Evolutionary conservation across 495 filamentous ascomycete genomes (phyloP).

Genomic region (Penicillium nucicola): DNA sequence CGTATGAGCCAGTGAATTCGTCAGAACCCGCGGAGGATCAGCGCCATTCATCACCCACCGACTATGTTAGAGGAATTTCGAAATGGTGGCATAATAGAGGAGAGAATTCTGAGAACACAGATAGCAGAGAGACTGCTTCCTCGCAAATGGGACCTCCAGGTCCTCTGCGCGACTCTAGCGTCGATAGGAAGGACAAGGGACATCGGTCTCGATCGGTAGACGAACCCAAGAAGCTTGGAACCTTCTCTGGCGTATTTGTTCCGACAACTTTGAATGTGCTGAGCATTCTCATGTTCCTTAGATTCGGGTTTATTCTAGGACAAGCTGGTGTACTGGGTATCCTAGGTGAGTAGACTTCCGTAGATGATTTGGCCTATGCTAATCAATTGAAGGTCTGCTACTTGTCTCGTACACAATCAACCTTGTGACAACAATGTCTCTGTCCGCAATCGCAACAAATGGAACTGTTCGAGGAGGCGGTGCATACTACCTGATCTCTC

Average conservation of each 20-base stretch:
- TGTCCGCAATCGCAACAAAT: constrained; percentile 87
- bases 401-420: constrained; percentile 72
- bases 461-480: constrained; percentile 85
- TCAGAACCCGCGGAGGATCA: constrained; percentile 14
- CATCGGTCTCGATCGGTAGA: constrained; percentile 46
- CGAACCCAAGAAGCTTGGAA: constrained; percentile 61
- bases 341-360: constrained; percentile 52
- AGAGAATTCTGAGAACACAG: constrained; percentile 8
- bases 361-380: constrained; percentile 1
- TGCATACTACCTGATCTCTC: constrained; percentile 86
- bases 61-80: constrained; percentile 23
- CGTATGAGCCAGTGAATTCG: constrained; percentile 32
- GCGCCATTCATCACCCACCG: constrained; percentile 19
- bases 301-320: constrained; percentile 77
- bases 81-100: constrained; percentile 25
- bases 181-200: constrained; percentile 34
- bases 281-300: constrained; percentile 89
- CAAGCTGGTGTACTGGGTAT: constrained; percentile 78
- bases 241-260: constrained; percentile 79
- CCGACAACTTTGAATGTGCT: constrained; percentile 86
- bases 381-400: constrained; percentile 56
- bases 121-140: constrained; percentile 3
- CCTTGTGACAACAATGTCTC: constrained; percentile 77
- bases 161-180: constrained; percentile 26
- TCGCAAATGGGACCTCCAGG: constrained; percentile 18